Conservation (phyloP, 2,329 filamentous ascomycete species). For the Trematosphaeria pertusa region DNA sequence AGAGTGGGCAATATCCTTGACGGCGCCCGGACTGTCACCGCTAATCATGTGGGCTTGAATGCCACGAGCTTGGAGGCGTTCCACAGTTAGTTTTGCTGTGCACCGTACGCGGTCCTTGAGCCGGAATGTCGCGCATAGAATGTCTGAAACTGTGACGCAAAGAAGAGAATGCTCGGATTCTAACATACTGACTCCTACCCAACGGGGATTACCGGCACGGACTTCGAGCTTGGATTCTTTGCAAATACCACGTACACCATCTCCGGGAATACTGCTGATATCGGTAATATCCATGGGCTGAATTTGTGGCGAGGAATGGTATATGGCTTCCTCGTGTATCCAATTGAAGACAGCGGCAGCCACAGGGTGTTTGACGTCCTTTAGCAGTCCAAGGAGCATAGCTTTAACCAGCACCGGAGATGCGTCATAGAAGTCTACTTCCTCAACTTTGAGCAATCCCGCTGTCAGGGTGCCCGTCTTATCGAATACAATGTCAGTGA, state of each 20-base stretch:
- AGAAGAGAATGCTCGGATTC: constrained; percentile 40
- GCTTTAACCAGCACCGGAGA: constrained; percentile 19
- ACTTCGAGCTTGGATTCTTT: constrained; percentile 34
- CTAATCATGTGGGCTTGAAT: constrained; percentile 64
- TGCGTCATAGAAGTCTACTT: constrained; percentile 22
- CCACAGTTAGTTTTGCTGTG: constrained; percentile 60
- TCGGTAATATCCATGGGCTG: constrained; percentile 19
- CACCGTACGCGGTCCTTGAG: constrained; percentile 57
- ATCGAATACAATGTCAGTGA: constrained; percentile 75
- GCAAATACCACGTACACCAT: constrained; percentile 51
- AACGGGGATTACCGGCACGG: constrained; percentile 56
- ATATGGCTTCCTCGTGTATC: constrained; percentile 33
- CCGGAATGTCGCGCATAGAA: constrained; percentile 57
- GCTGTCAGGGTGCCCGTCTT: constrained; percentile 80
- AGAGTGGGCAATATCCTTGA: constrained; percentile 54
- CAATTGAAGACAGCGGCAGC: constrained; percentile 56
- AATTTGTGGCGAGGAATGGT: constrained; percentile 5
- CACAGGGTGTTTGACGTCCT: constrained; percentile 59
- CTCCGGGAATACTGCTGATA: constrained; percentile 51
- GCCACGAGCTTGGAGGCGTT: constrained; percentile 56
- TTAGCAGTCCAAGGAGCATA: constrained; percentile 50
- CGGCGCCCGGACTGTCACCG: constrained; percentile 61
- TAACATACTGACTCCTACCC: constrained; percentile 50
- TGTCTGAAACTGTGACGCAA: constrained; percentile 42
- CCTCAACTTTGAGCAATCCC: constrained; percentile 56